Evolutionary conservation across 2,329 filamentous ascomycete species (phyloP), one percentile per base, ranked within the genome.

Genomic region (Myriosclerotinia curreyana): DNA sequence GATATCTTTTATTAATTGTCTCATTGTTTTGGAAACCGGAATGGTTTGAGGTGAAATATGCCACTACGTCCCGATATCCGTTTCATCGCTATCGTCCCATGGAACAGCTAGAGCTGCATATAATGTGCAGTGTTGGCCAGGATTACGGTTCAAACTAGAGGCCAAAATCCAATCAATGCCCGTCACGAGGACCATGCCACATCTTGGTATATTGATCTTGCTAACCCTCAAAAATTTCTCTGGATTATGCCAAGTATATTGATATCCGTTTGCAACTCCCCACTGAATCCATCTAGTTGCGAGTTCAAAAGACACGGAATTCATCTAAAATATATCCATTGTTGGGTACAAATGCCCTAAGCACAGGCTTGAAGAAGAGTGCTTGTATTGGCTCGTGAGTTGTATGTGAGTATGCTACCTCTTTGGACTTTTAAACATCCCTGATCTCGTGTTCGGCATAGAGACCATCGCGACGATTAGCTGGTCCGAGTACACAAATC

Each of bases 171-270:
- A 71, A 71, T 70, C 66, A 66, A 14, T 42, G 3, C 11, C 9
- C 50, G 56, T 69, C 69, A 70, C 68, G 66, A 67, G 68, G 49
- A 54, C 62, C n/a, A 62, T 60, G 25, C 50, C n/a, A 59, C 20
- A 49, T 51, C 15, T 48, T 49, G 36, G 4, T 12, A 46, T 58
- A 64, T 46, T 59, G 46, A 51, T 66, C 51, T 66, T 67, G 56
- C 31, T 52, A 31, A 54, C 58, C 62, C 46, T 59, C 46, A 52
- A 55, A 62, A 59, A 60, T 48, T 14, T 51, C n/a, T 7, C 44
- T 42, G 38, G 28, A 53, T 60, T 14, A 60, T 46, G 9, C 15
- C 17, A 56, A 34, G 17, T 36, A 31, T 22, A 31, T 31, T 25
- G 17, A 20, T 28, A 52, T n/a, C 11, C 28, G 11, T 34, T 52